Evolutionary conservation across 306 rosid genomes (phyloP).

Genomic region (Citrullus mucosospermus): DNA sequence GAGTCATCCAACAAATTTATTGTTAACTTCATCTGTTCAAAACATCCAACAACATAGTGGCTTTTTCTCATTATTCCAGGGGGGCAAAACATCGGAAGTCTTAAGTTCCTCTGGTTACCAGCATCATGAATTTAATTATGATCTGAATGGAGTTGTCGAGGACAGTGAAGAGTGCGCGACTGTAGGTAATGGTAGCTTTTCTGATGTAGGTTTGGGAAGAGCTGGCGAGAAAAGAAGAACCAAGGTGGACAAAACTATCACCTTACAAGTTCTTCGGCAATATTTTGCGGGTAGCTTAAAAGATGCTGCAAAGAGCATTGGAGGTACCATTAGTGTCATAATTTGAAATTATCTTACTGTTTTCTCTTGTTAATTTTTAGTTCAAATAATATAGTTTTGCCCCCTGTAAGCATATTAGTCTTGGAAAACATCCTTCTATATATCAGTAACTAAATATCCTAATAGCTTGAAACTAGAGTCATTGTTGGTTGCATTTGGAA

Average conservation of each 20-base stretch:
- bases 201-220: conserved; percentile 31
- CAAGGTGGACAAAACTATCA: conserved; percentile 78
- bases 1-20: neutral
- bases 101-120: conserved; percentile 26
- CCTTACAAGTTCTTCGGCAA: conserved; percentile 72
- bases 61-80: conserved; percentile 20
- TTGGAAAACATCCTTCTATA: neutral
- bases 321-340: conserved; percentile 41
- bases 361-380: neutral
- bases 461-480: neutral
- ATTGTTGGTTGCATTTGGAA: neutral
- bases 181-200: conserved; percentile 35
- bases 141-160: conserved; percentile 26
- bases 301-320: conserved; percentile 96
- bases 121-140: conserved; percentile 16
- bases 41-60: conserved; percentile 20
- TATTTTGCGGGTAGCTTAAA: conserved; percentile 87
- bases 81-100: conserved; percentile 21
- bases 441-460: neutral
- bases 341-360: neutral
- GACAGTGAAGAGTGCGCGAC: conserved; percentile 29
- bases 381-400: neutral
- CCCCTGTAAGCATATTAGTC: neutral
- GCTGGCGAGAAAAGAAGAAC: conserved; percentile 53
- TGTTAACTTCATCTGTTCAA: conserved; percentile 5